These are phyloP conservation scores for Pleomassaria siparia DNA, from an alignment of 2,329 filamentous ascomycete genomes.

Conservation along the genomic window DNA sequence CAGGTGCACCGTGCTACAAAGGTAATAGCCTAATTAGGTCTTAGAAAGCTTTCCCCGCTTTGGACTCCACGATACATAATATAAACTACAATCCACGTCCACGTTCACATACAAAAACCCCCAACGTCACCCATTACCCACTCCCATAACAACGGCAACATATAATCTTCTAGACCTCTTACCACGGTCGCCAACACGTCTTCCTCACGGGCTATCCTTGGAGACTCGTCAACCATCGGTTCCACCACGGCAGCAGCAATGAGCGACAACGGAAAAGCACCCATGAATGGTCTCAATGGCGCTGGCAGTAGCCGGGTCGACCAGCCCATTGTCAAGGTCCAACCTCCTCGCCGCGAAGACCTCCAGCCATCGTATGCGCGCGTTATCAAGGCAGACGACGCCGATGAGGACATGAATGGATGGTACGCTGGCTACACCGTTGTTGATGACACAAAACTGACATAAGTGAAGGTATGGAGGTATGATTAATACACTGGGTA, in stretches of 20 bases:
- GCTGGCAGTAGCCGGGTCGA: conserved; percentile 10
- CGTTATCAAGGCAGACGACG: conserved; percentile 61
- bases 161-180: too few species aligned
- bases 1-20: too few species aligned
- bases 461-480: too few species aligned
- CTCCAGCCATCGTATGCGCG: conserved; percentile 81
- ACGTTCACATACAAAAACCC: conserved; percentile 1
- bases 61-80: background rate
- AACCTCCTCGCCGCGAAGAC: conserved; percentile 80
- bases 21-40: too few species aligned
- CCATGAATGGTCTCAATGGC: conserved; percentile 20
- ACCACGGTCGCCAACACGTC: conserved; percentile 19
- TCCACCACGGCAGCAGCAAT: conserved; percentile 21
- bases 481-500: conserved; percentile 80
- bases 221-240: conserved; percentile 11
- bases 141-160: background rate
- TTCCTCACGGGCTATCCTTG: conserved; percentile 27
- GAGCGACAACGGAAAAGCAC: conserved; percentile 44
- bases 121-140: background rate
- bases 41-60: conserved; percentile 12
- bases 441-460: too few species aligned
- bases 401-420: conserved; percentile 71
- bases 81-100: background rate
- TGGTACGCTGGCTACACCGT: too few species aligned
- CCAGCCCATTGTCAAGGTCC: conserved; percentile 58